These are phyloP conservation scores for Lupinus albus DNA, from an alignment of 306 rosid genomes.

Conservation along the genomic window DNA sequence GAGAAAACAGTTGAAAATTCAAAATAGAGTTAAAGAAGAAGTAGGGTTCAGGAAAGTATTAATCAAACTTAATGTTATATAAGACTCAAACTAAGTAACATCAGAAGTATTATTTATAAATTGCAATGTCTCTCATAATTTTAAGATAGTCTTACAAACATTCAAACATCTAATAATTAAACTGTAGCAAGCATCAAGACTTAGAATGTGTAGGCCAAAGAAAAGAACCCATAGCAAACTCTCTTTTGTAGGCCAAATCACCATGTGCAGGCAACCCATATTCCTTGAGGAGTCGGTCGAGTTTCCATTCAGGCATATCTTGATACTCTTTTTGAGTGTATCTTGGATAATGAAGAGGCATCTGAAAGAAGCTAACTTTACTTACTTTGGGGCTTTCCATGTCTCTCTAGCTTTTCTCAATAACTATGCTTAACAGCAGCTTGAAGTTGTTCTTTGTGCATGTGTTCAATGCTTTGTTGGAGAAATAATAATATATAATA, in stretches of 20 bases:
- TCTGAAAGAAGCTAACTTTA: constrained; percentile 56
- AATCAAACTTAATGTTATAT: too few species aligned
- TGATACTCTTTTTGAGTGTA: constrained; percentile 68
- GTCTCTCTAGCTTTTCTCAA: background rate
- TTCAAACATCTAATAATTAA: constrained; percentile 21
- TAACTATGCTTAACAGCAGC: background rate
- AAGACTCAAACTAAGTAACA: too few species aligned
- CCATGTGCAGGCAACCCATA: constrained; percentile 69
- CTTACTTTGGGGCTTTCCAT: constrained; percentile 52
- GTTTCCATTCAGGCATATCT: constrained; percentile 82
- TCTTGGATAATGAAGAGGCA: constrained; percentile 84
- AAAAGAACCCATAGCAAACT: constrained; percentile 79
- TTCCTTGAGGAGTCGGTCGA: constrained; percentile 65
- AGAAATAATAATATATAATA: background rate
- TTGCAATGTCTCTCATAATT: too few species aligned
- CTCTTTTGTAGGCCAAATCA: constrained; percentile 69
- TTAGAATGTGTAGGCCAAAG: constrained; percentile 58
- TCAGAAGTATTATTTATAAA: too few species aligned
- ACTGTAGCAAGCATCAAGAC: constrained; percentile 5
- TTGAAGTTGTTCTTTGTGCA: background rate
- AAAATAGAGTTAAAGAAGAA: too few species aligned
- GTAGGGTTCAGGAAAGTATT: too few species aligned
- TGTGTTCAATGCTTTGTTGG: background rate
- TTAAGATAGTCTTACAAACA: constrained; percentile 6
- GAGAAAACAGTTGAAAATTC: too few species aligned